Evolutionary conservation across 352 stramenopile genomes (phyloP).

Genomic region (Globisporangium nodosum): DNA sequence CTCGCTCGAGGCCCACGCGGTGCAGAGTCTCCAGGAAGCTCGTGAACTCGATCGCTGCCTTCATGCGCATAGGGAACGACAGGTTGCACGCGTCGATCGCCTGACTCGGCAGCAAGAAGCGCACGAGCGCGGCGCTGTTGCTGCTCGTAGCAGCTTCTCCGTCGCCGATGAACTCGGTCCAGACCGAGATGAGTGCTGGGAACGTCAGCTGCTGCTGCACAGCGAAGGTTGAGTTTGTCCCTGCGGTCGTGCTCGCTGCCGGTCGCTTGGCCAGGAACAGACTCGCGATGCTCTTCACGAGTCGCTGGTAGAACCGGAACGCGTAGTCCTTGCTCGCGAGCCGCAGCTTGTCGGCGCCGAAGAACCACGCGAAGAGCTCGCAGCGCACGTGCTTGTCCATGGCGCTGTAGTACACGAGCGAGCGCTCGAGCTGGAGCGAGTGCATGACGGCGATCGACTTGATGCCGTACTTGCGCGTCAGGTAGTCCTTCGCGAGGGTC

Average conservation of each 20-base stretch:
- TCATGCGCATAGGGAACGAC: conserved; percentile 38
- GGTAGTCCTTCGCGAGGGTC: conserved; percentile 50
- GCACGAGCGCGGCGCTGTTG: conserved; percentile 7
- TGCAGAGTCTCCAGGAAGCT: conserved; percentile 37
- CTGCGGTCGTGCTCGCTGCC: conserved; percentile 9
- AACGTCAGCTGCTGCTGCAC: conserved; percentile 24
- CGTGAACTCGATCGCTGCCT: conserved; percentile 22
- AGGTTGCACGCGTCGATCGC: conserved; percentile 38
- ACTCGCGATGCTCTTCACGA: conserved; percentile 39
- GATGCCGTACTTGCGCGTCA: conserved; percentile 67
- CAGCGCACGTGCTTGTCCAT: conserved; percentile 47
- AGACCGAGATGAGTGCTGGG: conserved; percentile 36
- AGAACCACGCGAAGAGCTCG: conserved; percentile 64
- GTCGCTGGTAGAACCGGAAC: conserved; percentile 53
- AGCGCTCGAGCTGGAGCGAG: conserved; percentile 60
- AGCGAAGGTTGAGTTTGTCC: background rate
- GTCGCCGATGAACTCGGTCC: conserved; percentile 68
- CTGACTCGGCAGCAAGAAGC: conserved; percentile 18
- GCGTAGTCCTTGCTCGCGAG: conserved; percentile 40
- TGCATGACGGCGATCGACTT: conserved; percentile 71
- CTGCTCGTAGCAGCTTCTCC: conserved; percentile 20
- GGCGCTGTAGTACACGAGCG: conserved; percentile 43
- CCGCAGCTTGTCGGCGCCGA: conserved; percentile 41
- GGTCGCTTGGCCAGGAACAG: conserved; percentile 15
- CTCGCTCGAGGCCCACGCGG: conserved; percentile 29